These are phyloP conservation scores for Panicum hallii DNA, from an alignment of 202 grass and related monocot species.

Conservation along the genomic window DNA sequence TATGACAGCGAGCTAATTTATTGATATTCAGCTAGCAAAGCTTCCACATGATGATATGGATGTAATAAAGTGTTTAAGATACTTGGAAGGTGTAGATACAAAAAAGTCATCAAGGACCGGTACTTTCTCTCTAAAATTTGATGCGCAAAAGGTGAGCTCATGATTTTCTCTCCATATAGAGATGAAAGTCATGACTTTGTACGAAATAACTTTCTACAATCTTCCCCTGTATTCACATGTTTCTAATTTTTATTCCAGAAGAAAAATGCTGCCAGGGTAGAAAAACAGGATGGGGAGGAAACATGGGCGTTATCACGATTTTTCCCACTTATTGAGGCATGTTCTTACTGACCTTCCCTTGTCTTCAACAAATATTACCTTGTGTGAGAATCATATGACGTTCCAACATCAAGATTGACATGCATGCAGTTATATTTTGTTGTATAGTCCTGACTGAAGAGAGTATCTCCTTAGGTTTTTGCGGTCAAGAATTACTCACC, in stretches of 20 bases:
- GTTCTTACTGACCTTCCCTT: slow-evolving; percentile 23
- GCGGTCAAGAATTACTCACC: slow-evolving; percentile 20
- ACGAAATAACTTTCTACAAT: slow-evolving; percentile 13
- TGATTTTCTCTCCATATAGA: slow-evolving; percentile 22
- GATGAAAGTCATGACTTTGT: slow-evolving; percentile 41
- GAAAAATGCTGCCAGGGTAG: slow-evolving; percentile 83
- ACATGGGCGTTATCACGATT: slow-evolving; percentile 82
- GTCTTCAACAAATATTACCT: slow-evolving; percentile 19
- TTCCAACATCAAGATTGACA: not conserved
- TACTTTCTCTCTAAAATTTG: slow-evolving; percentile 91
- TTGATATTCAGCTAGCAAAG: slow-evolving; percentile 81
- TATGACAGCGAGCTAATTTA: slow-evolving; percentile 5
- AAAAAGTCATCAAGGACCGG: slow-evolving; percentile 61
- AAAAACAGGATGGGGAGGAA: slow-evolving; percentile 75
- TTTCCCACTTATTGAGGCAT: slow-evolving; percentile 87
- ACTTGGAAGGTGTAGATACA: slow-evolving; percentile 60
- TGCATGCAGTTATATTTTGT: not conserved
- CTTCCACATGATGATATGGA: slow-evolving; percentile 78
- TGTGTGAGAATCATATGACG: not conserved
- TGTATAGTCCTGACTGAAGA: not conserved
- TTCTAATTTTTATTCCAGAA: slow-evolving; percentile 56
- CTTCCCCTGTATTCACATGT: slow-evolving; percentile 42
- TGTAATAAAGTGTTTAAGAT: slow-evolving; percentile 77
- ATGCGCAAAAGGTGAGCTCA: slow-evolving; percentile 68
- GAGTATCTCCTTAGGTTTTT: not conserved